Evolutionary conservation across 2,329 filamentous ascomycete species (phyloP).

Genomic region (Xylaria polymorpha): DNA sequence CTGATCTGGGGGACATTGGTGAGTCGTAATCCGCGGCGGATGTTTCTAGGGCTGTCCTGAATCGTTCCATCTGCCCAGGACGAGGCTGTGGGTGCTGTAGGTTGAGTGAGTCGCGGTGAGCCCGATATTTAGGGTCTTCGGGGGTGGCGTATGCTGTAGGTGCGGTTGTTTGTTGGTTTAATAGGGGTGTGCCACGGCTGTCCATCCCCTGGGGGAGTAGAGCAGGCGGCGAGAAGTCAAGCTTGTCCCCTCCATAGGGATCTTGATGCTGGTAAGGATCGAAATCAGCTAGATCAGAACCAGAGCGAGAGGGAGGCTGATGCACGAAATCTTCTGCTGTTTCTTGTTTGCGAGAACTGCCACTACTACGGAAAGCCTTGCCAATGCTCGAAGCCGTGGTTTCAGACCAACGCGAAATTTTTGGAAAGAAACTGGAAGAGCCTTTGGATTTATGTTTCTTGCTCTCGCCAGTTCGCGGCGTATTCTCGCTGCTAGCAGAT

Average conservation of each 20-base stretch:
- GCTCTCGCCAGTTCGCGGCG: conserved; percentile 77
- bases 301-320: conserved; percentile 76
- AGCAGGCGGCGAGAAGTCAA: conserved; percentile 68
- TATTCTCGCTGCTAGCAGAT: conserved; percentile 80
- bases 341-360: conserved; percentile 65
- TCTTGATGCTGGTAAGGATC: conserved; percentile 69
- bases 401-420: conserved; percentile 97
- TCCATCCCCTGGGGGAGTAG: conserved; percentile 50
- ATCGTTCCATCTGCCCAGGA: conserved; percentile 77
- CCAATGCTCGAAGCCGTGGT: conserved; percentile 91
- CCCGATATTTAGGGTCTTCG: conserved; percentile 83
- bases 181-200: conserved; percentile 41
- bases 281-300: conserved; percentile 77
- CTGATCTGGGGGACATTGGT: conserved; percentile 68
- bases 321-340: conserved; percentile 71
- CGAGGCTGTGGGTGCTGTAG: conserved; percentile 83
- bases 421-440: conserved; percentile 84
- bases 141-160: conserved; percentile 66
- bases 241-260: conserved; percentile 69
- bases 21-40: conserved; percentile 76
- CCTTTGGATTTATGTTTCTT: conserved; percentile 90
- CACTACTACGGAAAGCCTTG: conserved; percentile 78
- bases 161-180: conserved; percentile 55
- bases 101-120: conserved; percentile 82
- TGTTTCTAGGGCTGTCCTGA: conserved; percentile 78